A percentile compares a stretch with the other conserved stretches of the same genome.
Conservation (phyloP, 257 asterid species). For the Knoxia roxburghii region DNA sequence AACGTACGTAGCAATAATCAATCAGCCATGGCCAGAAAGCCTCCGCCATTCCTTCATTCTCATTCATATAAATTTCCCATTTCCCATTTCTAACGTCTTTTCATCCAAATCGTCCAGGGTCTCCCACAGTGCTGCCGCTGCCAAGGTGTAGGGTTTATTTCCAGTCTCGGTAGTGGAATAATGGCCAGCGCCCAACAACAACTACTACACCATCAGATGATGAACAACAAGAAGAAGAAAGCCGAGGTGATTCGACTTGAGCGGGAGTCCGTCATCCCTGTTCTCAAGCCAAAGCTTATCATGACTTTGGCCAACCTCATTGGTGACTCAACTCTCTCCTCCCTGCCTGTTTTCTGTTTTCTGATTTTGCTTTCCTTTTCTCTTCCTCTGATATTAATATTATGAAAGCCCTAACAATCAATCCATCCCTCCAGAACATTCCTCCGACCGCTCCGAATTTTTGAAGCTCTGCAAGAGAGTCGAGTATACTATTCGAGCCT, state of each 20-base stretch:
- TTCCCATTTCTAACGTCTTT: too few relatives aligned
- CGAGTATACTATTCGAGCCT: slow-evolving; percentile 93
- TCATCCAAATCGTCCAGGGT: too few relatives aligned
- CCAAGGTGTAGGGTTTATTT: too few relatives aligned
- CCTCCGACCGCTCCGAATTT: slow-evolving; percentile 85
- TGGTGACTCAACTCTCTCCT: slow-evolving; percentile 31
- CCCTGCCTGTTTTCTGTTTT: too few relatives aligned
- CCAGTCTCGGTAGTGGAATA: too few relatives aligned
- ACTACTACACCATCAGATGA: background rate
- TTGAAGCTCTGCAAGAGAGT: slow-evolving; percentile 95
- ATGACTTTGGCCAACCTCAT: slow-evolving; percentile 89
- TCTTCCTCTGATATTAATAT: slow-evolving; percentile 1
- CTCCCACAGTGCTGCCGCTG: too few relatives aligned
- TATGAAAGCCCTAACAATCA: too few relatives aligned
- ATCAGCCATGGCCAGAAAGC: too few relatives aligned
- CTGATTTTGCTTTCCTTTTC: background rate
- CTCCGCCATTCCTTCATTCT: too few relatives aligned
- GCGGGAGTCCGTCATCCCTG: slow-evolving; percentile 85
- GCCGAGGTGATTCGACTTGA: slow-evolving; percentile 82
- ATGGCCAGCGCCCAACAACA: background rate
- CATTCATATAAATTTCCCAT: too few relatives aligned
- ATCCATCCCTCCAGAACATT: slow-evolving; percentile 75
- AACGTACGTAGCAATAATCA: too few relatives aligned
- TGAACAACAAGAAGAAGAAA: slow-evolving; percentile 37
- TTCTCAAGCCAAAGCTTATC: slow-evolving; percentile 90